Evolutionary conservation across 2,329 filamentous ascomycete genomes (phyloP), one percentile per base, ranked within the genome.

Genomic region (Trichoderma hamatum): DNA sequence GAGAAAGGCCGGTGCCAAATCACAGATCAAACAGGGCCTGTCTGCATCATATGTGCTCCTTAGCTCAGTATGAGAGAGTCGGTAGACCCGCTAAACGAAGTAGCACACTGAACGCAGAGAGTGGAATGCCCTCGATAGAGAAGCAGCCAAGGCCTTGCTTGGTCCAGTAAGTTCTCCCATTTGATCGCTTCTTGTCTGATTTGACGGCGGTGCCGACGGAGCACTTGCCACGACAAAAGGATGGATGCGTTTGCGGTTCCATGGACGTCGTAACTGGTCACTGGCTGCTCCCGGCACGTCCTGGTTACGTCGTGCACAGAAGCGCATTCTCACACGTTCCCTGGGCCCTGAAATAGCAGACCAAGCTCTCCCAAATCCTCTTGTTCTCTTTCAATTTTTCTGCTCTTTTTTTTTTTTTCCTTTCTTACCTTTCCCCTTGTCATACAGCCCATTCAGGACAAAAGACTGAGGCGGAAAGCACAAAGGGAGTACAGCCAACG

Each of bases 31-130:
- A 55, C n/a, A 32, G 70, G 71, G 26, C 59, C 67, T 69, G 69
- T 71, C 70, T 56, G 70, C 72, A 73, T 71, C 74, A 74, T 73
- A 75, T 76, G 74, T 76, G 67, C n/a, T 49, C 24, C 34, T 59
- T 72, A 70, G 74, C 72, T 65, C 54, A 55, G 61, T 9, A 60
- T 19, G 28, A 49, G 34, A 56, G 54, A 49, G 14, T 56, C 51
- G 52, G 49, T 21, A 61, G 68, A 73, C 70, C 70, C 71, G 71
- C 67, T 5, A 70, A 61, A 69, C 73, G 74, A 70, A 70, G 69
- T 69, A 19, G 30, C 59, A 70, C 69, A 65, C 54, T 65, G 52
- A 28, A 43, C 49, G 59, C 34, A 24, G 60, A 46, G 32, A 13
- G 36, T 36, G 26, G 52, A 46, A 51, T 39, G 71, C 72, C 73